Evolutionary conservation across 495 filamentous ascomycete species (phyloP), one percentile per base, ranked within the genome.

Genomic region (Aspergillus bertholletiae): DNA sequence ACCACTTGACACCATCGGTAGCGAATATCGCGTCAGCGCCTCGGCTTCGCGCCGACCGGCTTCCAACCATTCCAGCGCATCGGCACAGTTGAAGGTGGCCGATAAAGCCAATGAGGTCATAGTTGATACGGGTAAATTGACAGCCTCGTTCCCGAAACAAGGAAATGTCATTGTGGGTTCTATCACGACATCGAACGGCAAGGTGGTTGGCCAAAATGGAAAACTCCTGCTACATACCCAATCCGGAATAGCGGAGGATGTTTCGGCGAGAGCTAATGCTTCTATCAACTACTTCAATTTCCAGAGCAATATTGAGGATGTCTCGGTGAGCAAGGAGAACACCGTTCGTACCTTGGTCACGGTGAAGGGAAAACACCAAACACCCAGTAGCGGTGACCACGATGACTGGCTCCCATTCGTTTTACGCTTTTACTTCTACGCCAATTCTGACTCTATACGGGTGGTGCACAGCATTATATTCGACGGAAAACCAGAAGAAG

Each of bases 341-440:
- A 53, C 68, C 3, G 58, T 66, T 3, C 63, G 73, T 39, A 58
- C 69, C 11, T 26, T 77, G 2, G 67, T 77, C 24, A 74, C 71
- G n/a, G 61, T 75, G 21, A 54, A 57, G 53, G 52, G 65, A 49
- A 54, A 65, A 35, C 62, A 65, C 35, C 37, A 40, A 17, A 35
- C 54, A 7, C 46, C 51, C 8, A 34, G 27, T 17, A 41, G 45
- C 7, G 45, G 51, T 22, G 57, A 58, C 20, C 56, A 58, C 30
- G 57, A 62, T 30, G 62, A 66, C 2, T 73, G 65, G 69, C 62
- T 77, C 12, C 71, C 63, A 13, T 77, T 77, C 53, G 63, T 70
- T 2, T 28, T 76, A 12, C 62, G 75, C 4, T 77, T 76, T 51
- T 78, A 77, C 47, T 55, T 77, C 5, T 78, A 77, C 51, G 64